Evolutionary conservation across 148 eudicot genomes (phyloP).

Genomic region (Vaccinium darrowii): DNA sequence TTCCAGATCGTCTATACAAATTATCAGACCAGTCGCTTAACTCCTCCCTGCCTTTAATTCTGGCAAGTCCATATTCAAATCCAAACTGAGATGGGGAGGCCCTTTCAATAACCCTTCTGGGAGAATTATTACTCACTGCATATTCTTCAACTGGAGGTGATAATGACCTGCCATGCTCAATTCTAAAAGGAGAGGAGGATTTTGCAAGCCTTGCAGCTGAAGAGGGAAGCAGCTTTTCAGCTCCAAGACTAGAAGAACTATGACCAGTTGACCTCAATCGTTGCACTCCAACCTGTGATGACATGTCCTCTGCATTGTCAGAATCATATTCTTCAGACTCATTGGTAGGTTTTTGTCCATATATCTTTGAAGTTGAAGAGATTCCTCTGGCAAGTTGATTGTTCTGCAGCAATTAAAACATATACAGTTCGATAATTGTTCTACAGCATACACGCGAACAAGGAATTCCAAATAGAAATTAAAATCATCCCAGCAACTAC

Average conservation of each 20-base stretch:
- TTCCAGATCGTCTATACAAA: conserved; percentile 32
- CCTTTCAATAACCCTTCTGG: conserved; percentile 44
- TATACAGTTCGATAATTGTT: neutral
- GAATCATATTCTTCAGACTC: conserved; percentile 53
- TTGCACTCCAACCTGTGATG: conserved; percentile 40
- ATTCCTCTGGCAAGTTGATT: conserved; percentile 43
- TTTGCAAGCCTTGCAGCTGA: conserved; percentile 27
- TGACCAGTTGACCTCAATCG: conserved; percentile 43
- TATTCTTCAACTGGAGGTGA: conserved; percentile 62
- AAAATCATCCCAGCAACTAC: conserved; percentile 8
- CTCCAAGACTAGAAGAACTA: conserved; percentile 37
- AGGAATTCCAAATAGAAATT: neutral
- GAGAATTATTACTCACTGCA: conserved; percentile 43
- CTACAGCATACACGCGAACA: neutral
- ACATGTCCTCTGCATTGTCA: conserved; percentile 41
- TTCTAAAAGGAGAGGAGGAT: conserved; percentile 33
- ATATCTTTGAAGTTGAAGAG: conserved; percentile 28
- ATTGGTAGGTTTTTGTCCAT: conserved; percentile 34
- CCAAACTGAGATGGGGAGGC: conserved; percentile 44
- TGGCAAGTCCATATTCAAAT: conserved; percentile 38
- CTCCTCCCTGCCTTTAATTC: conserved; percentile 51
- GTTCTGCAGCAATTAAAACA: conserved; percentile 32
- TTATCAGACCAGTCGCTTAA: conserved; percentile 44
- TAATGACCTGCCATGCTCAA: conserved; percentile 42
- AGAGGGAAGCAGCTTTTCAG: conserved; percentile 43